Evolutionary conservation across 2,329 filamentous ascomycete genomes (phyloP).

Genomic region (Blastomyces gilchristii): DNA sequence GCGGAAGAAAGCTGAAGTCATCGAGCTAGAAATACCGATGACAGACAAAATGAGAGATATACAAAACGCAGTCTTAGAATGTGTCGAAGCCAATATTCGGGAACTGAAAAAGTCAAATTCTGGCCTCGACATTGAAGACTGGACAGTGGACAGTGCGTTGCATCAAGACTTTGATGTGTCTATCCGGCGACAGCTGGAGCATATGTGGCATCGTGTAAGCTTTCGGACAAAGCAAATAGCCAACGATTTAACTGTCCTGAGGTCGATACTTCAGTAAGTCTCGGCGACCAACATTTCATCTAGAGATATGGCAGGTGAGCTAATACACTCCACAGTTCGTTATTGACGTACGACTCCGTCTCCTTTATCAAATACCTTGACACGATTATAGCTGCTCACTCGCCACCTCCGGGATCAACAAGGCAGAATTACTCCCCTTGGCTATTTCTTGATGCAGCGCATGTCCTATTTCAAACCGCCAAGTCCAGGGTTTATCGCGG

Average conservation of each 20-base stretch:
- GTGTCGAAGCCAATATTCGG: conserved; percentile 86
- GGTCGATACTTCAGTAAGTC: conserved; percentile 63
- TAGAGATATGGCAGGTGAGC: conserved; percentile 6
- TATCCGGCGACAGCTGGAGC: conserved; percentile 80
- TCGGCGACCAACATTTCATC: not conserved
- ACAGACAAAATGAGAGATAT: conserved; percentile 88
- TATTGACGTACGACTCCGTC: conserved; percentile 81
- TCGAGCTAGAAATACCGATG: conserved; percentile 94
- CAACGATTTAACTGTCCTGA: conserved; percentile 71
- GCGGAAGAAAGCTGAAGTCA: conserved; percentile 86
- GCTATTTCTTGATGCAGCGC: conserved; percentile 89
- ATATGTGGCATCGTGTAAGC: conserved; percentile 93
- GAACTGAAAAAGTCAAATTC: conserved; percentile 87
- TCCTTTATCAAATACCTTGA: conserved; percentile 89
- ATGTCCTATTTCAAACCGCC: conserved; percentile 86
- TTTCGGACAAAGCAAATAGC: conserved; percentile 94
- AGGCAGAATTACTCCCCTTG: conserved; percentile 86
- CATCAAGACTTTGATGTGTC: conserved; percentile 87
- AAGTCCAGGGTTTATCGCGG: conserved; percentile 78
- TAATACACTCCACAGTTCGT: conserved; percentile 33
- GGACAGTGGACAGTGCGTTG: conserved; percentile 87
- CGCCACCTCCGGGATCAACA: conserved; percentile 76
- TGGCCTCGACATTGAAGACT: conserved; percentile 90
- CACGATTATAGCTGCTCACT: conserved; percentile 83
- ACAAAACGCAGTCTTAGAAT: conserved; percentile 89